phyloP scores from a whole-genome alignment of 768 basidiomycete species.

The Tulasnella sp. region DNA sequence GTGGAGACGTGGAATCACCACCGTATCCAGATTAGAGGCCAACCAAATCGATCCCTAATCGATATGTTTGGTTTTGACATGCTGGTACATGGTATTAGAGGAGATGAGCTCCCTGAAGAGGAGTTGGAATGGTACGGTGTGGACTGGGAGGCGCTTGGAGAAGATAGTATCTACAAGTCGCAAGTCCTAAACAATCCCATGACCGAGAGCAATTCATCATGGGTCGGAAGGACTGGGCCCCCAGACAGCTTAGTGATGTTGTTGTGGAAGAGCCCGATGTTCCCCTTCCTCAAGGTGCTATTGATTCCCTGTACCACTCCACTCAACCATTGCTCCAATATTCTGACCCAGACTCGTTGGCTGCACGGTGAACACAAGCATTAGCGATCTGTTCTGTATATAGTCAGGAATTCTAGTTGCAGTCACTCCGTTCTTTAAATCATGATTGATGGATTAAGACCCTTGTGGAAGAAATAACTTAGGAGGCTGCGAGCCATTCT shows the following conservation, averaged over 20 bases:
- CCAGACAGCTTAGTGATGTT: background rate
- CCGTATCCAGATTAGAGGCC: constrained; percentile 18
- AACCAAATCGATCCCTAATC: constrained; percentile 24
- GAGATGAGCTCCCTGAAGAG: background rate
- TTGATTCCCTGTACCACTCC: too few species aligned
- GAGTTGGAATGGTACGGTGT: background rate
- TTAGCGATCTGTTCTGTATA: too few species aligned
- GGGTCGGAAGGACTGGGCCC: background rate
- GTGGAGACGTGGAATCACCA: constrained; percentile 27
- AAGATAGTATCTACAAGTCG: background rate
- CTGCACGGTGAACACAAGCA: too few species aligned
- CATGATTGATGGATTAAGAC: too few species aligned
- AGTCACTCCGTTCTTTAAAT: too few species aligned
- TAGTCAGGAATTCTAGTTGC: too few species aligned
- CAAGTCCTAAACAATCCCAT: background rate
- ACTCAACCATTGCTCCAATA: too few species aligned
- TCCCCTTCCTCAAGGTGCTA: too few species aligned
- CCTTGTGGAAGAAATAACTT: too few species aligned
- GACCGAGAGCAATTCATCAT: too few species aligned
- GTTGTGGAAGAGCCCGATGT: background rate
- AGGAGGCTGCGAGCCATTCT: background rate
- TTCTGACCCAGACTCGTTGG: too few species aligned
- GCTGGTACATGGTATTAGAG: constrained; percentile 20
- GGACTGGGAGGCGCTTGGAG: background rate
- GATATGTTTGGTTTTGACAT: constrained; percentile 28